Evolutionary conservation across 1,284 basidiomycete species (phyloP).

Genomic region (Irpex sp.): DNA sequence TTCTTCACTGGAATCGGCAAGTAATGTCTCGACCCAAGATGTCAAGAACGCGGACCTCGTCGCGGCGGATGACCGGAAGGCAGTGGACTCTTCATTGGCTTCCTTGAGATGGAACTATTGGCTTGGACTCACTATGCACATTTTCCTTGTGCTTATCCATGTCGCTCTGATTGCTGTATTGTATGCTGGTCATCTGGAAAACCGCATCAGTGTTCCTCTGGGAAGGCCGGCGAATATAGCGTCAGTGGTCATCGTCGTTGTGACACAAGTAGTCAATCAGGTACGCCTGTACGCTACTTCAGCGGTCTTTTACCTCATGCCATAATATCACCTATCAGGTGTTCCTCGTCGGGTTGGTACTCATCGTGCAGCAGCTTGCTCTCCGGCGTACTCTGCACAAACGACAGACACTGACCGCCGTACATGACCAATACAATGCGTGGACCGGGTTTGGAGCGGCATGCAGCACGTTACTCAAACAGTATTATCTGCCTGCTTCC

Average conservation of each 20-base stretch:
- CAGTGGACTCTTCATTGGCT: neutral
- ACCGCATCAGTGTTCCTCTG: neutral
- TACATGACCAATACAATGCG: constrained; percentile 3
- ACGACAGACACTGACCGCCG: constrained; percentile 3
- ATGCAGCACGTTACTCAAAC: neutral
- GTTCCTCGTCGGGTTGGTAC: neutral
- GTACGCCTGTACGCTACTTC: neutral
- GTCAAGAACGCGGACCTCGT: neutral
- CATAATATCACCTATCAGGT: neutral
- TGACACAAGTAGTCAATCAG: neutral
- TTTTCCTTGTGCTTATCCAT: neutral
- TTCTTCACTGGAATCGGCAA: no score
- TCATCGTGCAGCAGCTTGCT: neutral
- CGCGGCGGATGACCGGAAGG: neutral
- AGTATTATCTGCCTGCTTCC: neutral
- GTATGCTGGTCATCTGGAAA: neutral
- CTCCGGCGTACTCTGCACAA: neutral
- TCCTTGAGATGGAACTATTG: neutral
- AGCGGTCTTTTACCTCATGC: neutral
- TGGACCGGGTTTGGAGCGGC: neutral
- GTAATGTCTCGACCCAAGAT: neutral
- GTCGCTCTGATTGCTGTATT: neutral
- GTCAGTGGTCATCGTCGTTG: neutral
- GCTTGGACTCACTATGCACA: neutral
- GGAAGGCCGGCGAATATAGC: neutral